Evolutionary conservation across 2,329 filamentous ascomycete species (phyloP), one percentile per base, ranked within the genome.

Genomic region (Sclerotinia minor): DNA sequence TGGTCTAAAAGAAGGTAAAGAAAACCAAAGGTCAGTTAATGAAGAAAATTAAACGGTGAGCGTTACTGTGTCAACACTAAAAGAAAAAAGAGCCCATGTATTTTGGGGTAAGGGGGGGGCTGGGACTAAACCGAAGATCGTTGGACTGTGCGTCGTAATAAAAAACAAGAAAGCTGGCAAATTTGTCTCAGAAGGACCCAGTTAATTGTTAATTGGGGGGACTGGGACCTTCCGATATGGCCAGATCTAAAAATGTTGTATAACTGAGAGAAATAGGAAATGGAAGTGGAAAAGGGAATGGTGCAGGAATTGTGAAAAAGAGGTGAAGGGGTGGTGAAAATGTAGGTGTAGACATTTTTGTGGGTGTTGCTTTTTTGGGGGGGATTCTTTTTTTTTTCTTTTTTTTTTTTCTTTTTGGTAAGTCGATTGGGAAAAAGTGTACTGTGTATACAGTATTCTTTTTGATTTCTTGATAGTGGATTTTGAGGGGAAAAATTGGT

Each of bases 1-100:
- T 71, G 69, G 64, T 66, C 54, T 66, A 61, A 61, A 41, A 53
- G 64, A 38, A 35, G 58, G 57, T 67, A 68, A 58, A 69, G 70
- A 69, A 71, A 67, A 70, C 69, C 35, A 49, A 65, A 69, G 71
- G 73, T 76, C 63, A 58, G 59, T 66, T 65, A 63, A 65, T 73
- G 75, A 66, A 67, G 71, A 67, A 67, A 63, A 67, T 32, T 67
- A 61, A 67, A 69, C 74, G 74, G 75, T 76, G 71, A 67, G 76
- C 71, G 81, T 80, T 77, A 81, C 79, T 78, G 79, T 78, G 75
- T 80, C 78, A 76, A 80, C 75, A 75, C 68, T 73, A 58, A 57
- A 70, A 67, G 69, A 52, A 71, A 71, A 72, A 65, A 71, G 19
- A 38, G 29, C 64, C 64, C 64, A 60, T 61, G 65, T 67, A 38